Evolutionary conservation across 495 filamentous ascomycete species (phyloP), one percentile per base, ranked within the genome.

Genomic region (Lasiosphaeria hispida): DNA sequence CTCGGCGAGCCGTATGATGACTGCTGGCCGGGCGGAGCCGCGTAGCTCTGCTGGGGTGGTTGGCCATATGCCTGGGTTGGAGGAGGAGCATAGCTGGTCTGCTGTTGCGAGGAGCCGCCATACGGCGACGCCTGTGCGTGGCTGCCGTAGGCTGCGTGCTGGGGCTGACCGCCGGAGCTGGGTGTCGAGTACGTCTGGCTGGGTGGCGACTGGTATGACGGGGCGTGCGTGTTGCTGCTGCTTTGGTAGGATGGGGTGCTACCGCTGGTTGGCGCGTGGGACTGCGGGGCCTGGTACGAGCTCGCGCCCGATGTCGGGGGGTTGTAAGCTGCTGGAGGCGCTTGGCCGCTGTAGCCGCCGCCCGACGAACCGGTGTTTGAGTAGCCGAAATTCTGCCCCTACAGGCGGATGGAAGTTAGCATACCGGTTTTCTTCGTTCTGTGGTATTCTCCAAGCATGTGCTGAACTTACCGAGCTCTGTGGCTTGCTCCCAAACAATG

Each of bases 301-400:
- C 47, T 44, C 6, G 65, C 45, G 49, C 48, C 43, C 0, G 59
- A 54, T 17, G 53, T 39, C 14, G 69, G 67, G 17, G 77, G 65
- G 54, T 80, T 76, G 59, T 80, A 80, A 0, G 76, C 71, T 36
- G 75, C 63, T 7, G 80, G 78, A 36, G 80, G 80, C 18, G 79
- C 73, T 42, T 75, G 72, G 34, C 74, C 79, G 62, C 58, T 74
- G 58, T 84, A 84, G 36, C 67, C 65, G 15, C 77, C 71, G 38
- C 66, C 43, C 35, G 73, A 67, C 35, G 73, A 67, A 8, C 74
- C 75, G 4, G 63, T 48, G 56, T 80, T 79, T 19, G 81, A 81
- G 63, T 84, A 84, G 36, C 81, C 81, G 63, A 72, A 84, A 58
- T 66, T 74, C 53, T 77, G 70, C 39, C 59, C 61, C 63, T 75